Percentiles rank a stretch among this genome's conserved stretches.
Conservation (phyloP, 345 rosid species). For the Sisymbrium irio region DNA sequence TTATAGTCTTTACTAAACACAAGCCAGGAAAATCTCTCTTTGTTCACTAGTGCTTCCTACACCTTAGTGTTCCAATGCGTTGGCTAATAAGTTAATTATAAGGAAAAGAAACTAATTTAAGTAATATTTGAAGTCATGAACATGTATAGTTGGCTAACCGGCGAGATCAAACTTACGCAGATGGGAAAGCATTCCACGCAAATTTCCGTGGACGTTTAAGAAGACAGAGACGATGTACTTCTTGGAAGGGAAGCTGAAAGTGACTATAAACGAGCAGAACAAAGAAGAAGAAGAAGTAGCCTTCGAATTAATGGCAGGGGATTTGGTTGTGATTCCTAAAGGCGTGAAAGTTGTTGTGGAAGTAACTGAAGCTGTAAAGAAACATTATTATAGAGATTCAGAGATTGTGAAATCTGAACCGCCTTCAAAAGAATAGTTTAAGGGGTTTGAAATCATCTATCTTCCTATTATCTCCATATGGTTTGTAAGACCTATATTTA, state of each 20-base stretch:
- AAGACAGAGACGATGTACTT: slow-evolving; percentile 26
- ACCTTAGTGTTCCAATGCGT: too few relatives aligned
- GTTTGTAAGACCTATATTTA: not conserved
- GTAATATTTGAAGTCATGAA: not conserved
- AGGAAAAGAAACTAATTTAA: not conserved
- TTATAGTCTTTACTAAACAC: not conserved
- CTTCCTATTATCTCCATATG: not conserved
- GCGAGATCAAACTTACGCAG: not conserved
- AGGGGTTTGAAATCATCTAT: not conserved
- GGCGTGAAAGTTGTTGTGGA: slow-evolving; percentile 17
- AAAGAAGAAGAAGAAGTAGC: slow-evolving; percentile 5
- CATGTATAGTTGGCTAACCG: not conserved
- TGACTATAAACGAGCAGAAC: not conserved
- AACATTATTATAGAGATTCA: slow-evolving; percentile 5
- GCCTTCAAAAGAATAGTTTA: not conserved
- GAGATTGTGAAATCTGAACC: not conserved
- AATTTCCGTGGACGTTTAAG: slow-evolving; percentile 23
- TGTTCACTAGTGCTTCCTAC: too few relatives aligned
- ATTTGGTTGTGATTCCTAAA: slow-evolving; percentile 26
- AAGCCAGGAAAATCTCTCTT: not conserved
- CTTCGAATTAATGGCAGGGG: slow-evolving; percentile 11
- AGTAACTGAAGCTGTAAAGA: slow-evolving; percentile 22
- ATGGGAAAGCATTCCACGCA: slow-evolving; percentile 22
- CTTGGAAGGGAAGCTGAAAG: slow-evolving; percentile 22
- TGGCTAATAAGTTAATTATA: too few relatives aligned